Evolutionary conservation across 495 filamentous ascomycete genomes (phyloP).

Genomic region (Rusavskia elegans): DNA sequence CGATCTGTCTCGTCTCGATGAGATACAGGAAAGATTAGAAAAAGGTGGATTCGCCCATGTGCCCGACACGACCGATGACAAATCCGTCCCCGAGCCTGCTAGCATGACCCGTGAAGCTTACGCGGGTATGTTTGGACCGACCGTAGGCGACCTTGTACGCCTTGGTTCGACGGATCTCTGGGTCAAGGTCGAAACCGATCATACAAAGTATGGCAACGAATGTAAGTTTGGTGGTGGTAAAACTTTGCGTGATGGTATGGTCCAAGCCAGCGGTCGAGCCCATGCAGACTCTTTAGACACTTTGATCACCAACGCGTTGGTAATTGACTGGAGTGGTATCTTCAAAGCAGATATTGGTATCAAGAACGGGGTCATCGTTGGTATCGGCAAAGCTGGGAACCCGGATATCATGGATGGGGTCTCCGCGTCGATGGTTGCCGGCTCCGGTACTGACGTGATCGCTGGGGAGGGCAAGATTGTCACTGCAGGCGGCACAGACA

Average conservation of each 20-base stretch:
- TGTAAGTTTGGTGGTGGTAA: slow-evolving; percentile 94
- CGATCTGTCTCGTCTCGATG: slow-evolving; percentile 40
- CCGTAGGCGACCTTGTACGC: slow-evolving; percentile 67
- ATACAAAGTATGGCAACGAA: slow-evolving; percentile 78
- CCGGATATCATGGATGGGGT: slow-evolving; percentile 94
- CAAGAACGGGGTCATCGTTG: slow-evolving; percentile 73
- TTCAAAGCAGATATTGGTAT: slow-evolving; percentile 97
- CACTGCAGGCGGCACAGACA: slow-evolving; percentile 83
- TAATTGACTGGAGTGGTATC: slow-evolving; percentile 85
- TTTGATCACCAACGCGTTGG: slow-evolving; percentile 81
- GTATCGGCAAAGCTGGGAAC: slow-evolving; percentile 92
- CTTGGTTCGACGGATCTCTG: slow-evolving; percentile 79
- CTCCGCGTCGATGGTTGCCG: slow-evolving; percentile 61
- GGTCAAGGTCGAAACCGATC: slow-evolving; percentile 82
- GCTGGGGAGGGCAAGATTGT: slow-evolving; percentile 87
- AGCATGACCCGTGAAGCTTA: slow-evolving; percentile 69
- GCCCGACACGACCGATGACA: slow-evolving; percentile 44
- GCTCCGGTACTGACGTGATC: slow-evolving; percentile 88
- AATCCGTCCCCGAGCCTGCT: slow-evolving; percentile 36
- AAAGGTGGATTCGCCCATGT: slow-evolving; percentile 62
- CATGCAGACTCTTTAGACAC: slow-evolving; percentile 65
- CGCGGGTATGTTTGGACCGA: slow-evolving; percentile 82
- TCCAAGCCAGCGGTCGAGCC: slow-evolving; percentile 63
- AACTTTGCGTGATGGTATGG: slow-evolving; percentile 91
- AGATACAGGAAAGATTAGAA: slow-evolving; percentile 50